phyloP scores from a whole-genome alignment of 2,329 filamentous ascomycete species.

The Alternaria incomplexa region DNA sequence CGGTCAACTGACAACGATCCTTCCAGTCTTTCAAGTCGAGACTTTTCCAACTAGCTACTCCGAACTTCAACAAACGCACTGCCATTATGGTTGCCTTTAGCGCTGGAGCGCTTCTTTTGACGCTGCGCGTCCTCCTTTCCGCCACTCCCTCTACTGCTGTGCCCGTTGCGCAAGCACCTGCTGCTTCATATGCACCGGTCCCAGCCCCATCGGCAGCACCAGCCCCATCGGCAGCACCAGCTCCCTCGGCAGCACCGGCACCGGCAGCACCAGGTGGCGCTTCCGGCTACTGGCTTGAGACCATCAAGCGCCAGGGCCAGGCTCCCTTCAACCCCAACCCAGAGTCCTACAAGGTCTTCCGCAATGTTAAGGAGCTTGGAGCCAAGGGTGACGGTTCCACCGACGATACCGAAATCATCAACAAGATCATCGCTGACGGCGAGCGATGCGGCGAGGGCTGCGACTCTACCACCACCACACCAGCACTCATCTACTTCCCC shows the following conservation, averaged over 20 bases:
- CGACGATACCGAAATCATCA: conserved; percentile 91
- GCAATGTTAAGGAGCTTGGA: conserved; percentile 56
- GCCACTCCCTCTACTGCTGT: conserved; percentile 36
- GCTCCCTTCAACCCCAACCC: conserved; percentile 66
- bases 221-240: too few relatives aligned
- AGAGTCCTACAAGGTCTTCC: conserved; percentile 66
- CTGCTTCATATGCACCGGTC: conserved; percentile 20
- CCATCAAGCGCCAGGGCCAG: conserved; percentile 71
- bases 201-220: conserved; percentile 19
- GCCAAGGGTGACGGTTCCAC: conserved; percentile 66
- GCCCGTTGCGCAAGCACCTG: conserved; percentile 34
- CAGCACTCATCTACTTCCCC: conserved; percentile 91
- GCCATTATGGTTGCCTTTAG: conserved; percentile 48
- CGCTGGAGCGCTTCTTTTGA: conserved; percentile 45
- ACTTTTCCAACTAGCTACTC: conserved; percentile 16
- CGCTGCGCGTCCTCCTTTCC: conserved; percentile 46
- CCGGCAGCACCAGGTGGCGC: conserved; percentile 26
- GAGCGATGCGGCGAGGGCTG: conserved; percentile 80
- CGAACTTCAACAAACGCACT: conserved; percentile 25
- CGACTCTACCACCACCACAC: conserved; percentile 81
- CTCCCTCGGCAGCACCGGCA: conserved; percentile 20
- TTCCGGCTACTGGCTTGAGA: conserved; percentile 71
- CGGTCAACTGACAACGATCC: conserved; percentile 35
- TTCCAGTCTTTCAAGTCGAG: conserved; percentile 29
- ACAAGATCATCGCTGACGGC: conserved; percentile 77